Evolutionary conservation across 2,329 filamentous ascomycete species (phyloP), one percentile per base, ranked within the genome.

Genomic region (Fusarium duplospermum): DNA sequence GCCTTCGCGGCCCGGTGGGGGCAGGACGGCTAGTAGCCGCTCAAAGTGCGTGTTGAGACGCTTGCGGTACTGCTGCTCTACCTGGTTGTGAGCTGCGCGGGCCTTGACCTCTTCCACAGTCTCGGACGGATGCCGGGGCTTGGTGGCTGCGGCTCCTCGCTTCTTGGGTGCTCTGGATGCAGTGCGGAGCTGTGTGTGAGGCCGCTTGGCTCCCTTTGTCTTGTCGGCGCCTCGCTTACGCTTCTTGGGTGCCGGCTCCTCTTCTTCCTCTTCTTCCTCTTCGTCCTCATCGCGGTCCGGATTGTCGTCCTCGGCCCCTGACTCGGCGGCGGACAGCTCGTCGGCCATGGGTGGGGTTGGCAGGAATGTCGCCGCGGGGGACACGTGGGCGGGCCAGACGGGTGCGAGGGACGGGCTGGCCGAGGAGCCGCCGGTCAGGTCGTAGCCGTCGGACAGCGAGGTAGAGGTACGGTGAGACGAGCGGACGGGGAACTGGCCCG

Each of bases 51-150:
- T 79, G 68, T 86, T 87, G 36, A 87, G 83, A 27, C 85, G 80
- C 78, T 86, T 85, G 38, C 85, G 84, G 78, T 87, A 87, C 74
- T 86, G 84, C 75, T 86, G 85, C 79, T 87, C 85, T 10, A 86
- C 85, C 60, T 86, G 83, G 76, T 87, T 87, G 73, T 87, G 85
- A 52, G 78, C 78, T 62, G 77, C 80, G 16, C 80, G 74, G 2
- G 77, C 78, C 57, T 77, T 74, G 47, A 77, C 76, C 38, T 79
- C 77, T 40, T 78, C 76, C 1, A 63, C 63, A 36, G 78, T 72
- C 64, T 79, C 78, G 33, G 72, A 65, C 13, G 76, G 72, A 50
- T 69, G 70, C 63, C 66, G 69, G 13, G 76, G 73, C 13, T 77
- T 67, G n/a, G 62, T 64, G 66, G 56, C 66, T 47, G 64, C 52